phyloP scores from a whole-genome alignment of 2,329 filamentous ascomycete species.

The Aspergillus sojae region DNA sequence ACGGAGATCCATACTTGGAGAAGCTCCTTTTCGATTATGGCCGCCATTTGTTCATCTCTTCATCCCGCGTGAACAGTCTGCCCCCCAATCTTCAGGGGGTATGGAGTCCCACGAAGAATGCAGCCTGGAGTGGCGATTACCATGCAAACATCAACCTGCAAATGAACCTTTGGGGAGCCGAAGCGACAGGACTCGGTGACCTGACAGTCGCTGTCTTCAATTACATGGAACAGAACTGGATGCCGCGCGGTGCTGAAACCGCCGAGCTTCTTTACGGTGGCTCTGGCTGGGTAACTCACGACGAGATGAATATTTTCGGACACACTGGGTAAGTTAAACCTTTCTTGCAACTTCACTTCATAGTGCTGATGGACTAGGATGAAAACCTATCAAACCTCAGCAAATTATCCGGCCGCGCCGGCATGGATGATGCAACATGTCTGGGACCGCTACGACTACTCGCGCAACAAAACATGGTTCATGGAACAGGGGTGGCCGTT shows the following conservation, averaged over 20 bases:
- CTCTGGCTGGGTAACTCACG: constrained; percentile 58
- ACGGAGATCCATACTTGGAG: constrained; percentile 55
- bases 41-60: constrained; percentile 57
- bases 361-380: constrained; percentile 29
- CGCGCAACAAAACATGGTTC: constrained; percentile 51
- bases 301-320: constrained; percentile 63
- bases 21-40: constrained; percentile 56
- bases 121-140: constrained; percentile 60
- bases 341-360: background rate
- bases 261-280: constrained; percentile 58
- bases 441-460: constrained; percentile 60
- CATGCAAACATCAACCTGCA: constrained; percentile 63
- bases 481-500: constrained; percentile 54
- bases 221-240: constrained; percentile 58
- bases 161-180: constrained; percentile 63
- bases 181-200: constrained; percentile 54
- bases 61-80: constrained; percentile 53
- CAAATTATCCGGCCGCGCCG: constrained; percentile 42
- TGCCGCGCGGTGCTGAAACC: constrained; percentile 56
- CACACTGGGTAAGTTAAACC: constrained; percentile 46
- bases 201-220: constrained; percentile 53
- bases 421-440: constrained; percentile 65
- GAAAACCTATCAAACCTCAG: constrained; percentile 48
- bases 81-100: constrained; percentile 61
- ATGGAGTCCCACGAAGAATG: constrained; percentile 50